Conservation (phyloP, 148 eudicot species). For the Rhododendron kiyosumense region DNA sequence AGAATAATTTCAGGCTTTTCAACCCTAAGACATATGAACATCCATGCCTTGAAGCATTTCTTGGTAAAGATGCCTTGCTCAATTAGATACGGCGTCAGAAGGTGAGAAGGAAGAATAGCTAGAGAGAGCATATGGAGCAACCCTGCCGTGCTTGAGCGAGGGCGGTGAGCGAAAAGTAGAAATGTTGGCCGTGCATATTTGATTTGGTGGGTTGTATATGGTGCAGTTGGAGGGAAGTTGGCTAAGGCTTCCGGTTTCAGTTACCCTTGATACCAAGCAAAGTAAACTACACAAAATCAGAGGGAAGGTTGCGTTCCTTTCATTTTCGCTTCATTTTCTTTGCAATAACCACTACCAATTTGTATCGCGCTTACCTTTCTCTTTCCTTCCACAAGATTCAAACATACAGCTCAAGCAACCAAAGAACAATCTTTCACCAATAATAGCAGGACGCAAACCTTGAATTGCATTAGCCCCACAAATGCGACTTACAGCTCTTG, state of each 20-base stretch:
- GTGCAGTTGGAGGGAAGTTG: neutral
- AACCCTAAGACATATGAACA: neutral
- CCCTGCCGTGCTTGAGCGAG: neutral
- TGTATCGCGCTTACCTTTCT: neutral
- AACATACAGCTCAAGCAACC: neutral
- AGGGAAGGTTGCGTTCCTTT: neutral
- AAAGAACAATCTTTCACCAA: neutral
- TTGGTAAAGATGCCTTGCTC: neutral
- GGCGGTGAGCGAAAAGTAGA: neutral
- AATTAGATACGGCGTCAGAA: neutral
- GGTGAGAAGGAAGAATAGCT: neutral
- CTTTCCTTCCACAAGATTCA: neutral
- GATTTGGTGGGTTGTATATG: neutral
- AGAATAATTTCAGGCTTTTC: neutral
- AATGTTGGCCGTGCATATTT: neutral
- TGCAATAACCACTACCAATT: neutral
- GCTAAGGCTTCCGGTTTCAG: neutral
- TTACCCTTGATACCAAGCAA: neutral
- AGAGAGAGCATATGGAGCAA: neutral
- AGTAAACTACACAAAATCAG: neutral
- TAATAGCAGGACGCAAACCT: neutral
- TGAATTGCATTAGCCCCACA: neutral
- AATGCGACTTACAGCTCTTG: neutral
- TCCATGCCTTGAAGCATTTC: neutral
- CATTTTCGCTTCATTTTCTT: neutral